Evolutionary conservation across 345 rosid genomes (phyloP), one percentile per base, ranked within the genome.

Genomic region (Cardiospermum halicacabum): DNA sequence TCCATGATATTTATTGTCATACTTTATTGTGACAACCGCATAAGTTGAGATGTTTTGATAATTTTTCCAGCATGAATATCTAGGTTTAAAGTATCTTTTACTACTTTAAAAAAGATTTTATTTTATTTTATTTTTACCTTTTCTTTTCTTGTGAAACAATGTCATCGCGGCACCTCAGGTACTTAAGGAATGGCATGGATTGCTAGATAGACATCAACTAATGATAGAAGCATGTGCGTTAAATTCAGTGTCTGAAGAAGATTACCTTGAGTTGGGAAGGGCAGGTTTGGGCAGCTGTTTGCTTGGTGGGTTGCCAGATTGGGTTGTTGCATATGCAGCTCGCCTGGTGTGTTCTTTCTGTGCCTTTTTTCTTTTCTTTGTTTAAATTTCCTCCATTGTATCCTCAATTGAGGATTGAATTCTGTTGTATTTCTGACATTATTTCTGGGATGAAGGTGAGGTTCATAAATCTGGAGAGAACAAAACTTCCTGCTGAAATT

Each of bases 251-350:
- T 80, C 96, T 43, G 97, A 91, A 75, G 99, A 91, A 61, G 99
- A 95, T 82, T 91, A 89, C 82, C 87, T 91, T 31, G 99, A 95
- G 67, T 77, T 95, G 80, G 93, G 90, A 63, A 87, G 97, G 81
- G 99, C 99, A 42, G 97, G 99, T 65, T 72, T 95, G 62, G 97
- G 99, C 53, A 91, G 91, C 72, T 91, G 99, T 75, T 84, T 95
- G 84, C 96, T 95, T 48, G 97, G 99, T 50, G 99, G 96, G 54
- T 77, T 95, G 75, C 99, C 99, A 11, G 85, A 85, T 75, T 95
- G 99, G 99, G 79, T 89, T 77, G 72, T 95, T 63, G 90, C 97
- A 11, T 95, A 95, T 77, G 72, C 99, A 51, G 99, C 99, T 80
- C 96, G 96, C 48, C 76, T 95, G 85, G 99, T 95, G 42, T 78